Percentiles rank a stretch among this genome's conserved stretches.
phyloP scores from a whole-genome alignment of 345 rosid species.

The Brassica nigra region DNA sequence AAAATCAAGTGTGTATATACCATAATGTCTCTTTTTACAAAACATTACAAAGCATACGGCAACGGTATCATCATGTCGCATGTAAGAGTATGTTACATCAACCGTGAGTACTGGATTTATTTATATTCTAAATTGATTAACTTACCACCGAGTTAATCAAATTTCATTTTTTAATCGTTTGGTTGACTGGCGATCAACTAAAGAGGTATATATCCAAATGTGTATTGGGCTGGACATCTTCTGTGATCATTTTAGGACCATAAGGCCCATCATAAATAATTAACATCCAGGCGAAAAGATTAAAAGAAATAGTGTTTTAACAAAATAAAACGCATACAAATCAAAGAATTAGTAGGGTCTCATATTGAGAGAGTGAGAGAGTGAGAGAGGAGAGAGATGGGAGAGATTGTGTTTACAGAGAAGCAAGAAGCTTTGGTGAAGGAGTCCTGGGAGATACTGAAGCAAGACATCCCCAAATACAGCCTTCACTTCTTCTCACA shows the following conservation, averaged over 20 bases:
- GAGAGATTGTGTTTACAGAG: slow-evolving; percentile 51
- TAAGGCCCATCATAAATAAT: background rate
- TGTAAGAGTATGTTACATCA: slow-evolving; percentile 6
- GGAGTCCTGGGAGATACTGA: slow-evolving; percentile 65
- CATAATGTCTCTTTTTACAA: background rate
- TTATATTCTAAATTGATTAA: background rate
- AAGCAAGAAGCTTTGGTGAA: slow-evolving; percentile 65
- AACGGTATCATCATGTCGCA: slow-evolving; percentile 17
- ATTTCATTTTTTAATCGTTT: slow-evolving; percentile 1
- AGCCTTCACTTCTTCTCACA: slow-evolving; percentile 53
- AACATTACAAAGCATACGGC: background rate
- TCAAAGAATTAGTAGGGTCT: background rate
- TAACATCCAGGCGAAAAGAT: background rate
- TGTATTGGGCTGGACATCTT: slow-evolving; percentile 14
- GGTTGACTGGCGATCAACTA: background rate
- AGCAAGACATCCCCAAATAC: slow-evolving; percentile 53
- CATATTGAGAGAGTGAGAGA: slow-evolving; percentile 1
- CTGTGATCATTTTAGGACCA: background rate
- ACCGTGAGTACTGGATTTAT: background rate
- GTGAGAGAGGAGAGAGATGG: slow-evolving; percentile 38
- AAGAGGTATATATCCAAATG: background rate
- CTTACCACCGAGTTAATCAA: background rate
- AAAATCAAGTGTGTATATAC: background rate
- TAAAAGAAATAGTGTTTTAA: background rate
- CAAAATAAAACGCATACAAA: background rate